Evolutionary conservation across 345 rosid species (phyloP).

Genomic region (Limnanthes douglasii): DNA sequence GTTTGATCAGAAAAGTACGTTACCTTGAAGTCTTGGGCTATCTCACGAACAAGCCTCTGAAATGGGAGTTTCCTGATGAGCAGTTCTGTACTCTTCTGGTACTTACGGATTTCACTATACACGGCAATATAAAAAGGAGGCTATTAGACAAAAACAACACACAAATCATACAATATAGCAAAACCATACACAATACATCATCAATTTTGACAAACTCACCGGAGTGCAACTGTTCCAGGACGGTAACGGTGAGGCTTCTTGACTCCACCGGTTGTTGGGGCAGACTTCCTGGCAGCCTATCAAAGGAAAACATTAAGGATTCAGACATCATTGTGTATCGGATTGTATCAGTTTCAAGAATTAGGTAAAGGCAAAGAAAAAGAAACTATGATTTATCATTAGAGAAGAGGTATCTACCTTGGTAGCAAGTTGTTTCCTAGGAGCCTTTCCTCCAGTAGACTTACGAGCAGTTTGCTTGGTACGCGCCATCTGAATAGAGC

Average conservation of each 20-base stretch:
- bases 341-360: neutral
- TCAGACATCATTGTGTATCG: neutral
- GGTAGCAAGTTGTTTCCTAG: slow-evolving; percentile 20
- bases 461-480: slow-evolving; percentile 55
- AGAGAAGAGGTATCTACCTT: too few species aligned
- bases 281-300: slow-evolving; percentile 17
- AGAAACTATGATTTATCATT: too few species aligned
- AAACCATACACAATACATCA: neutral
- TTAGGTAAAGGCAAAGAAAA: neutral
- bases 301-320: neutral
- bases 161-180: neutral
- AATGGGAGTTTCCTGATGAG: slow-evolving; percentile 9
- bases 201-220: neutral
- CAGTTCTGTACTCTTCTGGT: slow-evolving; percentile 11
- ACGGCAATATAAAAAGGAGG: neutral
- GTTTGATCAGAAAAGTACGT: too few species aligned
- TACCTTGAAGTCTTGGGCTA: slow-evolving; percentile 11
- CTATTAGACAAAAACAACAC: too few species aligned
- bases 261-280: slow-evolving; percentile 15
- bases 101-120: slow-evolving; percentile 4
- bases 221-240: slow-evolving; percentile 2
- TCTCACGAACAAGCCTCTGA: slow-evolving; percentile 12
- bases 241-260: slow-evolving; percentile 2
- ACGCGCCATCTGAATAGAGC: slow-evolving; percentile 37
- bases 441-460: slow-evolving; percentile 33